Evolutionary conservation across 2,329 filamentous ascomycete species (phyloP).

Genomic region (Raffaelea ambrosiae): DNA sequence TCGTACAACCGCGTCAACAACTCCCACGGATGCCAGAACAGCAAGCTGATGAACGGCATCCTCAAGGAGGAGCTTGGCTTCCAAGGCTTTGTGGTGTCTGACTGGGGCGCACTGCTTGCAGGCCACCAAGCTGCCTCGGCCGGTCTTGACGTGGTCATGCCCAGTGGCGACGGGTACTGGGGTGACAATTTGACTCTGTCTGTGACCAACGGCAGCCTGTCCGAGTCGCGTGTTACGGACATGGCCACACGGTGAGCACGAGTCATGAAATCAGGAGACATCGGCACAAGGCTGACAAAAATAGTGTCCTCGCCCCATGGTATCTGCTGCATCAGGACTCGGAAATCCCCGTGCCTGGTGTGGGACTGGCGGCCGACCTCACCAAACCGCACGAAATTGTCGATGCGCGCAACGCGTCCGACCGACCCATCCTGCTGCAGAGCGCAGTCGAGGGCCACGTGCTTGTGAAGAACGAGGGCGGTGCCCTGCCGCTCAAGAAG

Average conservation of each 20-base stretch:
- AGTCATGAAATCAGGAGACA: neutral
- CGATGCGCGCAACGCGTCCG: constrained; percentile 43
- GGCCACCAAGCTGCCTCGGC: constrained; percentile 52
- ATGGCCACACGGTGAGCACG: constrained; percentile 34
- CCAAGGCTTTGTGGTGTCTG: constrained; percentile 19
- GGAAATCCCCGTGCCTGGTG: constrained; percentile 33
- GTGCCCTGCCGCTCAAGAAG: constrained; percentile 40
- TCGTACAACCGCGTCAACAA: constrained; percentile 65
- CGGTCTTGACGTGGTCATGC: constrained; percentile 67
- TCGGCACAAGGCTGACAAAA: neutral
- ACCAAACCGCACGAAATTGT: constrained; percentile 40
- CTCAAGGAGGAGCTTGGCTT: constrained; percentile 54
- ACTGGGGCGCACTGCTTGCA: constrained; percentile 45
- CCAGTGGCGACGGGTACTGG: constrained; percentile 32
- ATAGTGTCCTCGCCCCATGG: constrained; percentile 40
- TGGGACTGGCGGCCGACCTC: constrained; percentile 41
- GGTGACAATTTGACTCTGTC: constrained; percentile 61
- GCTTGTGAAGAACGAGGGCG: constrained; percentile 51
- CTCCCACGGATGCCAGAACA: constrained; percentile 62
- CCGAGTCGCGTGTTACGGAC: constrained; percentile 62
- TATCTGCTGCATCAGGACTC: constrained; percentile 45
- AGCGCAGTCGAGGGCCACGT: constrained; percentile 55
- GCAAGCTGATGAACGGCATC: constrained; percentile 55
- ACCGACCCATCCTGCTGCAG: constrained; percentile 32
- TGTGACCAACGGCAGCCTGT: constrained; percentile 65